Conservation (phyloP, 176 grass and related monocot genomes). For the Elaeis guineensis region DNA sequence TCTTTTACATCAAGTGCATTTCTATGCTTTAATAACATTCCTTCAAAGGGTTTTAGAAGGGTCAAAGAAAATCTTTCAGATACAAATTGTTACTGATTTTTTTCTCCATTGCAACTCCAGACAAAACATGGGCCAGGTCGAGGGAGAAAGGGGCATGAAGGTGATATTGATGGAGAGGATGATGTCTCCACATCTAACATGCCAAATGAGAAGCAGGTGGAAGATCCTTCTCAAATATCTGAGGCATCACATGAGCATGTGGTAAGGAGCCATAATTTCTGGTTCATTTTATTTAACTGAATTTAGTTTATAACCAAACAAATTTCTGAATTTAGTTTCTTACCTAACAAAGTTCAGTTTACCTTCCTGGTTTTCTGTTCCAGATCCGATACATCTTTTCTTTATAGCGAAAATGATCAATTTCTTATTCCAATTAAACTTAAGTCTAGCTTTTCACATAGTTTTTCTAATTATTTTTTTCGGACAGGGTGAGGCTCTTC, state of each 20-base stretch:
- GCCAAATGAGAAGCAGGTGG: conserved; percentile 59
- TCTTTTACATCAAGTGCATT: no score
- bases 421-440: not conserved
- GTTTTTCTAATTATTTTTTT: conserved; percentile 6
- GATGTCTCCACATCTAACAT: conserved; percentile 75
- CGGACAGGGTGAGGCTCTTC: conserved; percentile 48
- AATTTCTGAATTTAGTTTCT: no score
- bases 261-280: conserved; percentile 27
- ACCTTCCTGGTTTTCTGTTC: not conserved
- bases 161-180: conserved; percentile 56
- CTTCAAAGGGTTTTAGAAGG: no score
- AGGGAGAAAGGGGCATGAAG: conserved; percentile 58
- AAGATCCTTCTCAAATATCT: conserved; percentile 35
- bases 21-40: no score
- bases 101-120: conserved; percentile 24
- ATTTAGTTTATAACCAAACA: no score
- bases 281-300: no score
- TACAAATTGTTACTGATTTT: conserved; percentile 11
- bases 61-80: not conserved
- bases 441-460: not conserved
- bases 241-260: conserved; percentile 48
- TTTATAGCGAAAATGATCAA: not conserved
- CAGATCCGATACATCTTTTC: not conserved
- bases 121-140: conserved; percentile 55
- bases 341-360: not conserved